Evolutionary conservation across 129 eudicot genomes (phyloP).

Genomic region (Gnaphalium uliginosum): DNA sequence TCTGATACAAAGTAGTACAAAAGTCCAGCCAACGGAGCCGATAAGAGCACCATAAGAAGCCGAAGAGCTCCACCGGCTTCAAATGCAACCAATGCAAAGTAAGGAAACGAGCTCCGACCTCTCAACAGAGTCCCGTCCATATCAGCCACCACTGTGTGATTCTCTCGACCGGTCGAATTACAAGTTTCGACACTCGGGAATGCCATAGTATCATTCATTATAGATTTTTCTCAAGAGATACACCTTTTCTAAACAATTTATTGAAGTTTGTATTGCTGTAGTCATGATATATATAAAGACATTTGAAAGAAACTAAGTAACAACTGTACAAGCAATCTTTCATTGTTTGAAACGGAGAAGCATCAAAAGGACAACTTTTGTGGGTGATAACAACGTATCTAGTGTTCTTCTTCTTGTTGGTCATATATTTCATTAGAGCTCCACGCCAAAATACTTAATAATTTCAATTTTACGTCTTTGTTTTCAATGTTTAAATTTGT

Average conservation of each 20-base stretch:
- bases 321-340: conserved; percentile 18
- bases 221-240: background rate
- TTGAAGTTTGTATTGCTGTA: conserved; percentile 2
- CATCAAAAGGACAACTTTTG: conserved; percentile 29
- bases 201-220: conserved; percentile 13
- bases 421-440: conserved; percentile 16
- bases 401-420: conserved; percentile 38
- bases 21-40: conserved; percentile 48
- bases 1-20: conserved; percentile 62
- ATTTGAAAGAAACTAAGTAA: conserved; percentile 2
- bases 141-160: conserved; percentile 57
- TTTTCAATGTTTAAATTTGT: background rate
- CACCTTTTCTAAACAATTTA: background rate
- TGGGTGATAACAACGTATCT: conserved; percentile 38
- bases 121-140: conserved; percentile 60
- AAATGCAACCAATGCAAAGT: conserved; percentile 64
- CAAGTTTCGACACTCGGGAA: conserved; percentile 50
- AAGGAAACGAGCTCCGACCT: conserved; percentile 73
- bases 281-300: background rate
- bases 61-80: conserved; percentile 59
- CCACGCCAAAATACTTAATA: background rate
- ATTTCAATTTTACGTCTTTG: background rate
- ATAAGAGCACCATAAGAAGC: conserved; percentile 47
- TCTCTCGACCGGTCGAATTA: conserved; percentile 41
- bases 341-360: conserved; percentile 36